Conservation (phyloP, 1,139 yeast species). For the Waltiozyma sp. region DNA sequence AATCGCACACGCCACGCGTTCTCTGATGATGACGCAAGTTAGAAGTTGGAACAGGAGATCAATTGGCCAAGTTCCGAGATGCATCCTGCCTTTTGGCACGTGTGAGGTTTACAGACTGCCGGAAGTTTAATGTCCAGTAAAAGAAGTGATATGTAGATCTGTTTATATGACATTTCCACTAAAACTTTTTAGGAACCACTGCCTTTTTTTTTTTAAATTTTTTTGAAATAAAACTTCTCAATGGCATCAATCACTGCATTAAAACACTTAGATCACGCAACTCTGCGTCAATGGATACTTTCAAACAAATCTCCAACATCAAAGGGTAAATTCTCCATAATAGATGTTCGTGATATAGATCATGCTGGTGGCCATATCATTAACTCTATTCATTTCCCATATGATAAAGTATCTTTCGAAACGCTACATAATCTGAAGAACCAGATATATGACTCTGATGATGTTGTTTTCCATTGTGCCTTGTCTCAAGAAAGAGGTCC, state of each 20-base stretch:
- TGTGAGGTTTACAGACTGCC: too few relatives aligned
- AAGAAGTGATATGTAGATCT: too few relatives aligned
- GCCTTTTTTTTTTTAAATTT: too few relatives aligned
- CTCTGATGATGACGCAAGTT: background rate
- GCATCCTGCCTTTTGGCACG: too few relatives aligned
- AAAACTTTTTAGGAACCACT: too few relatives aligned
- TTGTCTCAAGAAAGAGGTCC: slow-evolving; percentile 90
- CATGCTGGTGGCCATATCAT: slow-evolving; percentile 68
- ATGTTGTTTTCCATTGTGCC: slow-evolving; percentile 83
- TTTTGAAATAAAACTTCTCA: background rate
- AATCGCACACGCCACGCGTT: background rate
- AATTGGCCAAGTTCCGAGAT: too few relatives aligned
- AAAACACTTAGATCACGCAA: slow-evolving; percentile 33
- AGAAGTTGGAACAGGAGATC: background rate
- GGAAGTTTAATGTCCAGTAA: too few relatives aligned
- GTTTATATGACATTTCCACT: too few relatives aligned
- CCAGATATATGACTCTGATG: slow-evolving; percentile 28
- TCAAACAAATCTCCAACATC: slow-evolving; percentile 28
- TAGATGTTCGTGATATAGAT: slow-evolving; percentile 86
- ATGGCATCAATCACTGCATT: background rate
- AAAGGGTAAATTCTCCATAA: slow-evolving; percentile 42
- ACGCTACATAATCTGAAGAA: slow-evolving; percentile 35
- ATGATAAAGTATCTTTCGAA: slow-evolving; percentile 20
- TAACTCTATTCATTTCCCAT: slow-evolving; percentile 52
- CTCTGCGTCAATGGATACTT: slow-evolving; percentile 36